phyloP scores from a whole-genome alignment of 2,329 filamentous ascomycete genomes.

The Didymella sp. region DNA sequence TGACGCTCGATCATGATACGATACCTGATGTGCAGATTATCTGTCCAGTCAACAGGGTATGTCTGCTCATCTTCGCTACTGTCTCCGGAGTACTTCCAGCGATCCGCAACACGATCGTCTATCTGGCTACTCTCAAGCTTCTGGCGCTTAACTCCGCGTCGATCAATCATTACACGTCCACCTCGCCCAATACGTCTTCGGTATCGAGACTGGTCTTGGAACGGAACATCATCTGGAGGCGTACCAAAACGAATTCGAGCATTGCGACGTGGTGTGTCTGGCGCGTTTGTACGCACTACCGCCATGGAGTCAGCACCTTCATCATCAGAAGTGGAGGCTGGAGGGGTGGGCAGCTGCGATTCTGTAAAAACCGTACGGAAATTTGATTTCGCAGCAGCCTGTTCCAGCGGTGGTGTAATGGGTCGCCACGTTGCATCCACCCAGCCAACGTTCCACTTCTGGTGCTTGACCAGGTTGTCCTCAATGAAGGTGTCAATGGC shows the following conservation, averaged over 20 bases:
- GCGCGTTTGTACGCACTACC: constrained; percentile 44
- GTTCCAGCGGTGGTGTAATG: constrained; percentile 76
- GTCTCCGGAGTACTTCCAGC: constrained; percentile 86
- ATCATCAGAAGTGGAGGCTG: constrained; percentile 55
- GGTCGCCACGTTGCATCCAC: constrained; percentile 87
- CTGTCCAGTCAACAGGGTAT: constrained; percentile 76
- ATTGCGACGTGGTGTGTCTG: constrained; percentile 34
- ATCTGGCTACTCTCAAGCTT: constrained; percentile 28
- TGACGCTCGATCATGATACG: constrained; percentile 59
- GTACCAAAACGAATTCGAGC: constrained; percentile 48
- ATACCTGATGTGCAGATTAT: constrained; percentile 64
- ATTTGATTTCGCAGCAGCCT: constrained; percentile 43
- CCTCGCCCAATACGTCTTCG: constrained; percentile 84
- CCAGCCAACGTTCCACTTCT: constrained; percentile 89
- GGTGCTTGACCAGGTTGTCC: constrained; percentile 84
- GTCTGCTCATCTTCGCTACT: constrained; percentile 78
- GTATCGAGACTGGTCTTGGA: constrained; percentile 67
- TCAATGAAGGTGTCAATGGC: constrained; percentile 83
- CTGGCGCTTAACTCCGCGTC: constrained; percentile 69
- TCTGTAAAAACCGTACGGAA: constrained; percentile 51
- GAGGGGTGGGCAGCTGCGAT: constrained; percentile 55
- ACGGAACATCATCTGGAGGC: constrained; percentile 49
- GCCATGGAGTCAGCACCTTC: constrained; percentile 50
- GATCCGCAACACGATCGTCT: constrained; percentile 47
- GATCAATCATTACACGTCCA: constrained; percentile 87